These are phyloP conservation scores for Sclerotinia trifoliorum DNA, from an alignment of 2,329 filamentous ascomycete species.

Conservation along the genomic window DNA sequence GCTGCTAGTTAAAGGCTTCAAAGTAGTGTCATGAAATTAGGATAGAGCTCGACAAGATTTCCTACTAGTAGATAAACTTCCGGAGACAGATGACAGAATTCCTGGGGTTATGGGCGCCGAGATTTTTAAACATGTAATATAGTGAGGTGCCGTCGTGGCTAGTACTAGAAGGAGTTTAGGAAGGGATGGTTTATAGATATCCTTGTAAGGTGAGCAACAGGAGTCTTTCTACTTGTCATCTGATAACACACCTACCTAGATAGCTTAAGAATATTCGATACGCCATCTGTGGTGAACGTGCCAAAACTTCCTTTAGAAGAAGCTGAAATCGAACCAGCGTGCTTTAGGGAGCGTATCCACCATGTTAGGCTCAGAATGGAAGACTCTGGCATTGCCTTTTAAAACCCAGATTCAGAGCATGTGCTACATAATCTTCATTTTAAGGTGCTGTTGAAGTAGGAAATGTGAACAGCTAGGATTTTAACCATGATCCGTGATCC, in stretches of 20 bases:
- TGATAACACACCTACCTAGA: not conserved
- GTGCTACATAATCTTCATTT: not conserved
- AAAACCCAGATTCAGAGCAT: not conserved
- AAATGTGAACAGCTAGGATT: not conserved
- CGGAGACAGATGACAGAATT: not conserved
- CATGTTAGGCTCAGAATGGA: not conserved
- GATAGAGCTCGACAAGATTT: not conserved
- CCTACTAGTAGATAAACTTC: not conserved
- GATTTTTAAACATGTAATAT: not conserved
- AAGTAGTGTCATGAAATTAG: not conserved
- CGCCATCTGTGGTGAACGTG: not conserved
- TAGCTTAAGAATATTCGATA: not conserved
- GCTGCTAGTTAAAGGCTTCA: not conserved
- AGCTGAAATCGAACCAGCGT: not conserved
- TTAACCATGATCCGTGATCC: too few relatives aligned
- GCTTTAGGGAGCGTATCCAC: not conserved
- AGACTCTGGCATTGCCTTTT: not conserved
- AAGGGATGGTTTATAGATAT: not conserved
- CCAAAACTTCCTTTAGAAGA: not conserved
- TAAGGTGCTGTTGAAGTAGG: not conserved
- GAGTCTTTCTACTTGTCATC: not conserved
- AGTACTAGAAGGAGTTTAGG: not conserved
- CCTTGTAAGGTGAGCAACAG: not conserved
- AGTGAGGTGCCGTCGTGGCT: not conserved
- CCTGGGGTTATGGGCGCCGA: too few relatives aligned